phyloP scores from a whole-genome alignment of 139 green algal species.

The Coccomyxa sp. region DNA sequence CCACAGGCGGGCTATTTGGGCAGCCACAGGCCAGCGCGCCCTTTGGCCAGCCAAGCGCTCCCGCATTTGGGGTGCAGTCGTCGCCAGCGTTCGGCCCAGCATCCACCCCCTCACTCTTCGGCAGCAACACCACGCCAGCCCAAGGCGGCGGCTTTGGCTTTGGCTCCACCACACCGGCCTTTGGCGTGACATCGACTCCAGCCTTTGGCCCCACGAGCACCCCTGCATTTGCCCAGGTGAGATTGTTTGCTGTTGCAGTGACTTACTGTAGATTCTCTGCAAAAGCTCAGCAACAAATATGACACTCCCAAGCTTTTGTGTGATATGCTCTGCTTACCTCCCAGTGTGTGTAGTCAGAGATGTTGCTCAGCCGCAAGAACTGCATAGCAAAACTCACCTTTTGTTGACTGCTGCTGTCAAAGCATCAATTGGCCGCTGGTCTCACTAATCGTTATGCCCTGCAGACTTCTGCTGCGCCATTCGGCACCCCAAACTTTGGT shows the following conservation, averaged over 20 bases:
- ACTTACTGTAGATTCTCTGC: too few species aligned
- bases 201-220: constrained; percentile 20
- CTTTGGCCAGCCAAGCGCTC: constrained; percentile 9
- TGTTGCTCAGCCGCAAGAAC: too few species aligned
- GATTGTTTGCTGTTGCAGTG: too few species aligned
- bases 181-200: constrained; percentile 34
- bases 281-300: too few species aligned
- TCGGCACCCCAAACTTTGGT: constrained; percentile 11
- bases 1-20: constrained; percentile 5
- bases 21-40: constrained; percentile 1
- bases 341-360: too few species aligned
- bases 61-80: constrained; percentile 26
- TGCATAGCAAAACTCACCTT: too few species aligned
- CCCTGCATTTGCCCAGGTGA: constrained; percentile 43
- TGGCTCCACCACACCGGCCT: constrained; percentile 41
- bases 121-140: background rate
- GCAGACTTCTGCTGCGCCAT: background rate
- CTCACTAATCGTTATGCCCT: constrained; percentile 6
- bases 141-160: constrained; percentile 29
- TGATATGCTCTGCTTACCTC: too few species aligned
- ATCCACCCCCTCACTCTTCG: background rate
- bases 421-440: too few species aligned
- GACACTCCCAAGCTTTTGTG: too few species aligned
- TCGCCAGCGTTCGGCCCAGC: background rate
- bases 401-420: too few species aligned